Conservation (phyloP, 768 basidiomycete genomes). For the Calocybe indica region DNA sequence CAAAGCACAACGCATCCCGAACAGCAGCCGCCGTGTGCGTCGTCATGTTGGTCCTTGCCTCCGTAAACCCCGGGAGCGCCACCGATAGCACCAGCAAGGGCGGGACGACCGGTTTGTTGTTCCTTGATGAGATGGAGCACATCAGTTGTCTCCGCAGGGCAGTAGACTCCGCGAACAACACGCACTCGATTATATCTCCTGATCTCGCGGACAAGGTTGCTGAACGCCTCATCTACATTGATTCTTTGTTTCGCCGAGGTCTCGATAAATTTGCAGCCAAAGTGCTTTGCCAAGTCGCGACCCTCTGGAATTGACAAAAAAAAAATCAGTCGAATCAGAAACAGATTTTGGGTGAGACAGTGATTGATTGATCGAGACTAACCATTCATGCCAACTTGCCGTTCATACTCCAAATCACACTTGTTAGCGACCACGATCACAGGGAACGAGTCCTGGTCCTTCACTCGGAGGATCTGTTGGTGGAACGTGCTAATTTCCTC, state of each 20-base stretch:
- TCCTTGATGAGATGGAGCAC: conserved; percentile 36
- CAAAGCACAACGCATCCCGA: conserved; percentile 60
- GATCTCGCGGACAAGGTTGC: conserved; percentile 89
- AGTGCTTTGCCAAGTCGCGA: conserved; percentile 91
- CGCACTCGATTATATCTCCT: conserved; percentile 88
- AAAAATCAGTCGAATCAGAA: not conserved
- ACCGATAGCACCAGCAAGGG: conserved; percentile 37
- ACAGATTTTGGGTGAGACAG: not conserved
- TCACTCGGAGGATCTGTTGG: conserved; percentile 93
- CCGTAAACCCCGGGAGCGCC: conserved; percentile 45
- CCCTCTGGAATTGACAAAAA: conserved; percentile 60
- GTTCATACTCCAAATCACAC: conserved; percentile 91
- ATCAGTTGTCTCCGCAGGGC: conserved; percentile 4
- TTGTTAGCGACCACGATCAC: conserved; percentile 98
- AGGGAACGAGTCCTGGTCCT: conserved; percentile 94
- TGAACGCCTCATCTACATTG: conserved; percentile 96
- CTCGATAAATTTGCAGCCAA: conserved; percentile 92
- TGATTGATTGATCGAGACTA: conserved; percentile 12
- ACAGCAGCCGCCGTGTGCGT: conserved; percentile 59
- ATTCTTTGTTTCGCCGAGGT: conserved; percentile 95
- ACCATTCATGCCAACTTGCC: conserved; percentile 96
- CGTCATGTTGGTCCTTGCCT: conserved; percentile 41
- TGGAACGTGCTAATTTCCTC: conserved; percentile 96
- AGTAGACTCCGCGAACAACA: not conserved
- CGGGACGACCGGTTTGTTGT: conserved; percentile 72